These are phyloP conservation scores for Phytophthora meadii DNA, from an alignment of 352 stramenopile species.

Conservation along the genomic window DNA sequence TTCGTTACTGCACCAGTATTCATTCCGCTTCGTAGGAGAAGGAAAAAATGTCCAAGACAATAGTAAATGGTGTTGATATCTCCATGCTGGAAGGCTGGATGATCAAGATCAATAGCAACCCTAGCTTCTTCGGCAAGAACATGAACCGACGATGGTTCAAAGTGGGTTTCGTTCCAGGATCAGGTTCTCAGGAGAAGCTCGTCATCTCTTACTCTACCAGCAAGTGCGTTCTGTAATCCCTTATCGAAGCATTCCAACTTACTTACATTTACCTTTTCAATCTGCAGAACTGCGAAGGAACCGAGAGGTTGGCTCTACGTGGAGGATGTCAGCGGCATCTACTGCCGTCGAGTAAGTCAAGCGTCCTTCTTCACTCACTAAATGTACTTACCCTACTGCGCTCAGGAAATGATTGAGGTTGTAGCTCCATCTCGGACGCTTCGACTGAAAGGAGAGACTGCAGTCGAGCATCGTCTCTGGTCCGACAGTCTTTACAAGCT, in stretches of 20 bases:
- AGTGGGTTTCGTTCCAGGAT: slow-evolving; percentile 58
- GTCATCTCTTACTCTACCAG: slow-evolving; percentile 84
- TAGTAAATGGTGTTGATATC: slow-evolving; percentile 85
- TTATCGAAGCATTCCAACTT: background rate
- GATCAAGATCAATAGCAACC: slow-evolving; percentile 89
- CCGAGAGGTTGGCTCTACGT: slow-evolving; percentile 82
- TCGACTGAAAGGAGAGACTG: slow-evolving; percentile 82
- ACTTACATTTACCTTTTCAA: background rate
- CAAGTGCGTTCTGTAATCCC: slow-evolving; percentile 55
- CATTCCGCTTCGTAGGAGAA: background rate
- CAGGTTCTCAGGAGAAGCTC: slow-evolving; percentile 63
- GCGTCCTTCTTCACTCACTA: background rate
- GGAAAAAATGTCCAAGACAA: slow-evolving; percentile 17
- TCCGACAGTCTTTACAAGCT: slow-evolving; percentile 81
- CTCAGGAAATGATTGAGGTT: slow-evolving; percentile 85
- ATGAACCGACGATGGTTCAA: slow-evolving; percentile 83
- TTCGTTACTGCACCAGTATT: slow-evolving; percentile 11
- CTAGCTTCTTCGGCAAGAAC: slow-evolving; percentile 80
- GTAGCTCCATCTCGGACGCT: slow-evolving; percentile 76
- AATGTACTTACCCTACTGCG: background rate
- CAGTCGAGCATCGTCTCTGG: slow-evolving; percentile 80
- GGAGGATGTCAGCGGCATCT: slow-evolving; percentile 77
- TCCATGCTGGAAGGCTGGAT: slow-evolving; percentile 86
- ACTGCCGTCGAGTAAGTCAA: slow-evolving; percentile 63
- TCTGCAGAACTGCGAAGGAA: slow-evolving; percentile 73